Evolutionary conservation across 495 filamentous ascomycete species (phyloP), one percentile per base, ranked within the genome.

Genomic region (Neurospora sp.): DNA sequence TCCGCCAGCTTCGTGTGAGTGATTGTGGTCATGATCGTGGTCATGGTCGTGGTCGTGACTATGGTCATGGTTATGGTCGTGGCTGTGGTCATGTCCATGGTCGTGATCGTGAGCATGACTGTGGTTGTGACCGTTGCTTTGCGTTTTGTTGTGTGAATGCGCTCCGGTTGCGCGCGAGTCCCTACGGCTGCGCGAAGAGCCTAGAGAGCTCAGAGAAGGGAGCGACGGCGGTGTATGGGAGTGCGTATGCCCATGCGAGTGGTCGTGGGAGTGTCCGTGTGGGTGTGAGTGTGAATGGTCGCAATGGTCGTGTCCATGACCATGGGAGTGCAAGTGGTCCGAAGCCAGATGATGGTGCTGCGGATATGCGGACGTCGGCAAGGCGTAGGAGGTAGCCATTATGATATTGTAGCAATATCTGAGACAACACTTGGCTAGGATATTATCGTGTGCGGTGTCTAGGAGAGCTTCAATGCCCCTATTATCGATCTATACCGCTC

Each of bases 321-420:
- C 76, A 73, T 78, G 73, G 6, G 79, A 75, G 47, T 76, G 73
- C 16, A 35, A 74, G 39, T 73, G 75, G 27, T 77, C 77, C 44
- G 80, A 75, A 8, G 76, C 77, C 74, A 80, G 81, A 45, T 82
- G 80, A 39, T 80, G 76, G 77, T 85, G 82, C 59, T 85, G 81
- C 18, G 83, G 79, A 68, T 87, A 77, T 31, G 85, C 80, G 42
- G 86, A 80, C 45, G 82, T 81, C 39, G 86, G 86, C 39, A 87
- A 80, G 53, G 83, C 83, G 75, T 87, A 88, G 2, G 86, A 82
- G 14, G 86, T 82, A 40, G 83, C 81, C 85, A 86, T 87, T 35
- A 53, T 76, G 69, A 38, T 22, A 9, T 65, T 61, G 16, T 61
- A 61, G 40, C 18, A 35, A 65, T 68, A 47, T 53, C 68, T n/a